Conservation (phyloP, 2,329 filamentous ascomycete genomes). For the Aspergillus fumigatiaffinis region DNA sequence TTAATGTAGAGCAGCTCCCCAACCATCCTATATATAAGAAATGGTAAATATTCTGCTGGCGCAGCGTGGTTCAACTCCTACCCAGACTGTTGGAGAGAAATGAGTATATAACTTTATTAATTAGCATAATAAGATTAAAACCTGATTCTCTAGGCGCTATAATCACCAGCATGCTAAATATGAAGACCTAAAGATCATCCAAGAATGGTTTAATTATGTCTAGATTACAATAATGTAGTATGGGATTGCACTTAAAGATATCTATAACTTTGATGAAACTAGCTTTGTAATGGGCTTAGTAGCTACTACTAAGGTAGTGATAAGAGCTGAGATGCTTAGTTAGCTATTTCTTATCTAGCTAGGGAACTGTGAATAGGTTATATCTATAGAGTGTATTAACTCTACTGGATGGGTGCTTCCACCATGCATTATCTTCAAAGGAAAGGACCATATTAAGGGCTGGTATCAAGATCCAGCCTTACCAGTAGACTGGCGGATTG, state of each 20-base stretch:
- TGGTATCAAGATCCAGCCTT: constrained; percentile 8
- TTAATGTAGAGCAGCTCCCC: not conserved
- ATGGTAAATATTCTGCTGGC: constrained; percentile 3
- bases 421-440: constrained; percentile 13
- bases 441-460: constrained; percentile 4
- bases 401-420: constrained; percentile 5
- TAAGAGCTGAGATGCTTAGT: not conserved
- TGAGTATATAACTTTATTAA: constrained; percentile 7
- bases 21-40: not conserved
- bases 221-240: constrained; percentile 6
- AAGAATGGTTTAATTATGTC: constrained; percentile 9
- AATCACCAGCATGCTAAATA: constrained; percentile 3
- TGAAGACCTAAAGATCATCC: constrained; percentile 3
- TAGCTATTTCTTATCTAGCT: constrained; percentile 7
- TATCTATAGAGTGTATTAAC: constrained; percentile 11
- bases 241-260: constrained; percentile 10
- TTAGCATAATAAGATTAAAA: not conserved
- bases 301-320: constrained; percentile 4
- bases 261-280: constrained; percentile 3
- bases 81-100: not conserved
- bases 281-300: constrained; percentile 12
- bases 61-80: not conserved
- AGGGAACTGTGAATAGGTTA: constrained; percentile 15
- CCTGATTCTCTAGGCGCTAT: constrained; percentile 1
- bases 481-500: constrained; percentile 4